These are phyloP conservation scores for Rhipidocladum racemiflorum DNA, from an alignment of 176 grass and related monocot species.

Conservation along the genomic window DNA sequence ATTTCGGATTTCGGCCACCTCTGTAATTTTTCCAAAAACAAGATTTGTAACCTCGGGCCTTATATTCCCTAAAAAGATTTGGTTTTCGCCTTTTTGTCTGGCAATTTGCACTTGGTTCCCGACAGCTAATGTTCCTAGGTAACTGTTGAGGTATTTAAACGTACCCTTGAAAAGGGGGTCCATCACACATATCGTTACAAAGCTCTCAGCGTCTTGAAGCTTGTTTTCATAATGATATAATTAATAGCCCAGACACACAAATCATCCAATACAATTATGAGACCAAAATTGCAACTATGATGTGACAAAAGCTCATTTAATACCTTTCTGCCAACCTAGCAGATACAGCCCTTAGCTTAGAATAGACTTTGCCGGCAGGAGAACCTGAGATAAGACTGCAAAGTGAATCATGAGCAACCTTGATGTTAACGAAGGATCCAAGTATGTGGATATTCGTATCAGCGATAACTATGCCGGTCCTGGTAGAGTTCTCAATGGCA, in stretches of 20 bases:
- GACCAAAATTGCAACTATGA: slow-evolving; percentile 24
- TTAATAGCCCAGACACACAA: not conserved
- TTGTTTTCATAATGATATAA: slow-evolving; percentile 13
- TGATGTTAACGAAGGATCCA: slow-evolving; percentile 94
- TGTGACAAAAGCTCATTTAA: slow-evolving; percentile 23
- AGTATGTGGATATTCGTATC: slow-evolving; percentile 93
- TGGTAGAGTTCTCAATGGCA: slow-evolving; percentile 89
- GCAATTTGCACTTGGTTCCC: no score
- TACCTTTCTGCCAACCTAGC: slow-evolving; percentile 74
- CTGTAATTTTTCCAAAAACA: no score
- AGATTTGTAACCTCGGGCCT: no score
- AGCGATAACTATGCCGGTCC: slow-evolving; percentile 82
- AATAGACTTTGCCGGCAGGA: slow-evolving; percentile 90
- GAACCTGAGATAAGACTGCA: slow-evolving; percentile 90
- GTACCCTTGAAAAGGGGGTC: no score
- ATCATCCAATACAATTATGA: slow-evolving; percentile 8
- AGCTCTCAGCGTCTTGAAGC: not conserved
- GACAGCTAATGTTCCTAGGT: no score
- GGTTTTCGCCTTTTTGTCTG: no score
- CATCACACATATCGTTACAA: not conserved
- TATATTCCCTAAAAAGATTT: no score
- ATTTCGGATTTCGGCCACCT: no score
- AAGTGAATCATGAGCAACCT: slow-evolving; percentile 85
- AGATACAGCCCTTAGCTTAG: slow-evolving; percentile 80
- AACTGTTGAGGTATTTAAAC: no score